These are phyloP conservation scores for Knoxdaviesia proteae DNA, from an alignment of 2,329 filamentous ascomycete species.

Conservation along the genomic window DNA sequence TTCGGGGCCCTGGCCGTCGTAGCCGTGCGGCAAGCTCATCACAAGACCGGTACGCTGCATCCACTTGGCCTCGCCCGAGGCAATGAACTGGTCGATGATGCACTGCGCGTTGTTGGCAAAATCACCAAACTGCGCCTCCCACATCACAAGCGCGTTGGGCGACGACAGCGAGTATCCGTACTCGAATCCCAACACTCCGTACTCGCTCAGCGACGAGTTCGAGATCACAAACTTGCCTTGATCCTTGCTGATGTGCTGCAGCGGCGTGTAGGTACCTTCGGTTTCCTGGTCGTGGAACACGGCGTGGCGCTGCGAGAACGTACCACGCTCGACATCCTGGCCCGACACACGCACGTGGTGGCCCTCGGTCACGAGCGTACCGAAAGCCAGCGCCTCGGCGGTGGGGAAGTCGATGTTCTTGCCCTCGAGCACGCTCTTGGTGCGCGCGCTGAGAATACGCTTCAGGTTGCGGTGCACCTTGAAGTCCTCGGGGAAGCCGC, in stretches of 20 bases:
- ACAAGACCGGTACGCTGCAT: constrained; percentile 93
- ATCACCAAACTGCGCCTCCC: constrained; percentile 98
- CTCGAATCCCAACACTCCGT: constrained; percentile 74
- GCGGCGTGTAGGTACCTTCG: constrained; percentile 78
- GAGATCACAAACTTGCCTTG: constrained; percentile 93
- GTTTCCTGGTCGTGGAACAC: constrained; percentile 96
- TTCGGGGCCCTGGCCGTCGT: constrained; percentile 94
- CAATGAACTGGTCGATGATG: constrained; percentile 97
- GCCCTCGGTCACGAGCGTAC: constrained; percentile 73
- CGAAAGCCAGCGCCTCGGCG: constrained; percentile 87
- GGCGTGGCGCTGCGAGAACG: constrained; percentile 93
- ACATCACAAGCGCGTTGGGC: constrained; percentile 93
- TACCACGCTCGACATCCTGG: constrained; percentile 98
- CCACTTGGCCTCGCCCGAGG: constrained; percentile 96
- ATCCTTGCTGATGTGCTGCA: constrained; percentile 73
- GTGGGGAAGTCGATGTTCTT: constrained; percentile 96
- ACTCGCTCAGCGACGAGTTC: constrained; percentile 69
- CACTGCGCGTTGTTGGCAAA: constrained; percentile 99
- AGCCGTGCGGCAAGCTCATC: constrained; percentile 90
- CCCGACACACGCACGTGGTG: constrained; percentile 95
- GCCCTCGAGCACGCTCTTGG: constrained; percentile 81
- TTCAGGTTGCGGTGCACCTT: constrained; percentile 86
- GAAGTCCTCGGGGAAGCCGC: constrained; percentile 65
- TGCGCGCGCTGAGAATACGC: constrained; percentile 75
- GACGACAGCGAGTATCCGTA: constrained; percentile 97